phyloP scores from a whole-genome alignment of 176 grass and related monocot genomes.

The bread wheat (Triticum aestivum) region DNA sequence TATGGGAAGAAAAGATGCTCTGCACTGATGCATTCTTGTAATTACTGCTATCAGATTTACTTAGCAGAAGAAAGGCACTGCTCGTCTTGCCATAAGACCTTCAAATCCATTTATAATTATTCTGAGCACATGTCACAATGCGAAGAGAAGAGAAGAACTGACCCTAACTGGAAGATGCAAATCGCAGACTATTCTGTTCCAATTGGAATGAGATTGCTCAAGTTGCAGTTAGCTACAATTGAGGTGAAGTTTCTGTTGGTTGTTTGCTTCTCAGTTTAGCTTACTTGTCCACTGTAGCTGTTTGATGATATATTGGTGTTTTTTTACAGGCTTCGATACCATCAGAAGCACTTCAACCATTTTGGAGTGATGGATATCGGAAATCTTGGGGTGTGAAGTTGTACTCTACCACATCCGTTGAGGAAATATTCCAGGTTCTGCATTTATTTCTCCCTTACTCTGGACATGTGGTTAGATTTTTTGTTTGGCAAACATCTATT shows the following conservation, averaged over 20 bases:
- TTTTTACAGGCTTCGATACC: slow-evolving; percentile 72
- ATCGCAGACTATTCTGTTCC: slow-evolving; percentile 56
- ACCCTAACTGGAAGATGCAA: slow-evolving; percentile 66
- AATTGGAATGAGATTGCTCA: slow-evolving; percentile 72
- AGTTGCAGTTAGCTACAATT: slow-evolving; percentile 69
- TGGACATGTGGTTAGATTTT: not conserved
- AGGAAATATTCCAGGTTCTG: slow-evolving; percentile 68
- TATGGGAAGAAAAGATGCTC: slow-evolving; percentile 79
- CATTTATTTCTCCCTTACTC: slow-evolving; percentile 31
- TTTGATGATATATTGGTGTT: slow-evolving; percentile 31
- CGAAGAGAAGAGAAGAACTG: slow-evolving; percentile 62
- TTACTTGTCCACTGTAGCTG: slow-evolving; percentile 9
- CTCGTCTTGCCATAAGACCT: slow-evolving; percentile 77
- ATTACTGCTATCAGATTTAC: slow-evolving; percentile 73
- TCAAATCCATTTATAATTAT: slow-evolving; percentile 72
- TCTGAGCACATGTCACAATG: slow-evolving; percentile 74
- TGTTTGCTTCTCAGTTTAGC: slow-evolving; percentile 21
- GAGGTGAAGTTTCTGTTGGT: slow-evolving; percentile 48
- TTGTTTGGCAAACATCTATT: slow-evolving; percentile 1
- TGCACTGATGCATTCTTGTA: slow-evolving; percentile 59
- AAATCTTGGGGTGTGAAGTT: slow-evolving; percentile 92
- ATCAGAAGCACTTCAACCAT: slow-evolving; percentile 72
- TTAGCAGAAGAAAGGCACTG: slow-evolving; percentile 87
- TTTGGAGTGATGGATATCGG: slow-evolving; percentile 82
- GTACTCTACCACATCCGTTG: slow-evolving; percentile 59